phyloP scores from a whole-genome alignment of 208 protist genomes.

The Wallacemonas rigidus region DNA sequence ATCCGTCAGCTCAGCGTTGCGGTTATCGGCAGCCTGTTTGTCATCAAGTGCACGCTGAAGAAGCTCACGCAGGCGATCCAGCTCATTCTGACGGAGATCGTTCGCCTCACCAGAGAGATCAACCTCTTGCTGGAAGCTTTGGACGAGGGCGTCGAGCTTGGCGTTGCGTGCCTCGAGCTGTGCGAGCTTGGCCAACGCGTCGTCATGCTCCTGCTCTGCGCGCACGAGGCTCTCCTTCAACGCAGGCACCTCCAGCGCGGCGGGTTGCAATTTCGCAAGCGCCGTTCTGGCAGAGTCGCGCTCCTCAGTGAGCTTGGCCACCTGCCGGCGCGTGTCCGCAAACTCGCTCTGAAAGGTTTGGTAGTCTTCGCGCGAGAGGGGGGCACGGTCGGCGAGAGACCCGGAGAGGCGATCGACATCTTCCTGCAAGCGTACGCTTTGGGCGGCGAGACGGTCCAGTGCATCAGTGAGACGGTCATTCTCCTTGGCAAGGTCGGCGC shows the following conservation, averaged over 20 bases:
- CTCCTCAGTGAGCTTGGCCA: neutral
- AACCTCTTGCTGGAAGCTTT: slow-evolving; percentile 28
- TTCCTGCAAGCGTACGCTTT: slow-evolving; percentile 22
- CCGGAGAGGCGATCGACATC: slow-evolving; percentile 21
- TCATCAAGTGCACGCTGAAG: neutral
- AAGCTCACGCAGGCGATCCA: slow-evolving; percentile 16
- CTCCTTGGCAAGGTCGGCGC: neutral
- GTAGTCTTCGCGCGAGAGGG: slow-evolving; percentile 7
- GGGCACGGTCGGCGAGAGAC: slow-evolving; percentile 22
- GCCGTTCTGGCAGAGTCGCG: slow-evolving; percentile 14
- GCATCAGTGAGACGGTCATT: slow-evolving; percentile 5
- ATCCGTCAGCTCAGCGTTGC: slow-evolving; percentile 23
- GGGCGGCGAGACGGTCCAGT: slow-evolving; percentile 6
- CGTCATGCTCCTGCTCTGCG: slow-evolving; percentile 15
- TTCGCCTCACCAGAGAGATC: slow-evolving; percentile 23
- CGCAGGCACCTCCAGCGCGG: slow-evolving; percentile 19
- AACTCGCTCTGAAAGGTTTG: slow-evolving; percentile 16
- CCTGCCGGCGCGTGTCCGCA: neutral
- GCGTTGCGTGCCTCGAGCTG: slow-evolving; percentile 16
- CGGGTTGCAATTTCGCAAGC: slow-evolving; percentile 17
- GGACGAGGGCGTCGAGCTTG: slow-evolving; percentile 21
- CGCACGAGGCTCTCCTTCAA: slow-evolving; percentile 20
- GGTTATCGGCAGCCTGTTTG: slow-evolving; percentile 3
- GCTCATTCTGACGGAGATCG: slow-evolving; percentile 29
- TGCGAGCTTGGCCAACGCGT: slow-evolving; percentile 18